These are phyloP conservation scores for Ogataea angusta DNA, from an alignment of 805 yeast genomes.

Conservation along the genomic window DNA sequence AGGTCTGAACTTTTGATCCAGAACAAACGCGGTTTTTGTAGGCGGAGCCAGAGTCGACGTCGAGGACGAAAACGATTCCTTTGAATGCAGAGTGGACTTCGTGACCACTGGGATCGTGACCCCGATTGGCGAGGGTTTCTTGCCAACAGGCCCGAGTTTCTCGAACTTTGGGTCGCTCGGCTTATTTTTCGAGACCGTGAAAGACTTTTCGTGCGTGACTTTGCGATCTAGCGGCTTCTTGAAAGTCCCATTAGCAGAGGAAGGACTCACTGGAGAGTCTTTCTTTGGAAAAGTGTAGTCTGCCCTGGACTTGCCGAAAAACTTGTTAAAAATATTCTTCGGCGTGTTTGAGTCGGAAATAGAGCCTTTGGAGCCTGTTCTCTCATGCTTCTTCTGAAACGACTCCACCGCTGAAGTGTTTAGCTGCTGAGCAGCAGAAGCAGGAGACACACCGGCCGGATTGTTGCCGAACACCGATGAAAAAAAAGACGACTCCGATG, in stretches of 20 bases:
- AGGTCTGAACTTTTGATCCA: slow-evolving; percentile 40
- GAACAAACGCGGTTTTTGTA: slow-evolving; percentile 3
- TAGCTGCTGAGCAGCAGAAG: slow-evolving; percentile 26
- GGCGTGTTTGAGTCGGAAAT: slow-evolving; percentile 28
- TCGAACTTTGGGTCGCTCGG: slow-evolving; percentile 25
- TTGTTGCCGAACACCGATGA: slow-evolving; percentile 34
- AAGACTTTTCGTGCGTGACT: slow-evolving; percentile 5
- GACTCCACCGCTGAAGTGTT: slow-evolving; percentile 8
- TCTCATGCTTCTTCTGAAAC: slow-evolving; percentile 18
- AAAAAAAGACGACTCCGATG: slow-evolving; percentile 51
- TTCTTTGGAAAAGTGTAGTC: slow-evolving; percentile 14
- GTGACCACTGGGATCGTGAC: slow-evolving; percentile 33
- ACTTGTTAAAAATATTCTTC: slow-evolving; percentile 30
- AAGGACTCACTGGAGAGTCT: slow-evolving; percentile 30
- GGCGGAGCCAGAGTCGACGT: slow-evolving; percentile 4
- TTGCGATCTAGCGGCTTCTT: slow-evolving; percentile 11
- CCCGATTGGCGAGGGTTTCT: slow-evolving; percentile 33
- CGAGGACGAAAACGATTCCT: slow-evolving; percentile 8
- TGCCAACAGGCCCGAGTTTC: slow-evolving; percentile 35
- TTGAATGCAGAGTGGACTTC: slow-evolving; percentile 25
- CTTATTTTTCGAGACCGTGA: slow-evolving; percentile 9
- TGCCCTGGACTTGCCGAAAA: slow-evolving; percentile 27
- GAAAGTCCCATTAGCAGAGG: slow-evolving; percentile 17
- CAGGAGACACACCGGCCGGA: background rate
- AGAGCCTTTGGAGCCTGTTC: slow-evolving; percentile 29